Evolutionary conservation across 495 filamentous ascomycete genomes (phyloP).

Genomic region (Trichoderma virens): DNA sequence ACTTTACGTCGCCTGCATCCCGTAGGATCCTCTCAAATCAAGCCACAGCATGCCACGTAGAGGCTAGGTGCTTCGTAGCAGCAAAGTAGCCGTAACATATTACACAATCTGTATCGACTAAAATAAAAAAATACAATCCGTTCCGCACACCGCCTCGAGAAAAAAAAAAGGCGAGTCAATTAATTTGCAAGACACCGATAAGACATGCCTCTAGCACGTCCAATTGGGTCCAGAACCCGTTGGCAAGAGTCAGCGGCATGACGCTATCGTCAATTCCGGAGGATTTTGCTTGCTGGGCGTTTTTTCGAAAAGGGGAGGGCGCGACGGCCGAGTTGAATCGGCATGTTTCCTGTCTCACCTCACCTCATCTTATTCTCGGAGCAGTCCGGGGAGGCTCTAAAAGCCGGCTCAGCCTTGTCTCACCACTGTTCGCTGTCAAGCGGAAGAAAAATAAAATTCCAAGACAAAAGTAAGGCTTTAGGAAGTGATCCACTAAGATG

Average conservation of each 20-base stretch:
- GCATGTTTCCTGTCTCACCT: not conserved
- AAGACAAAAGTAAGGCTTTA: not conserved
- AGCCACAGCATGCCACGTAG: not conserved
- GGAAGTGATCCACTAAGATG: not conserved
- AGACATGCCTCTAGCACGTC: not conserved
- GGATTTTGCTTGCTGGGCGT: not conserved
- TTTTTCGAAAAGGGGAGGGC: not conserved
- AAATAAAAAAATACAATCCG: not conserved
- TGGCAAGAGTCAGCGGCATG: not conserved
- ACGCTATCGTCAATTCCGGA: not conserved
- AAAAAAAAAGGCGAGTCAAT: too few species aligned
- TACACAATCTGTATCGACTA: not conserved
- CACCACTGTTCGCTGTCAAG: too few species aligned
- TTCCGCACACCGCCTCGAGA: not conserved
- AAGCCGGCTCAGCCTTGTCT: not conserved
- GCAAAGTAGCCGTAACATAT: too few species aligned
- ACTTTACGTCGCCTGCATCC: not conserved
- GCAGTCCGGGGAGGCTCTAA: not conserved
- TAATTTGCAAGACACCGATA: not conserved
- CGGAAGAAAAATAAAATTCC: not conserved
- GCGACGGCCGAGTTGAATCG: too few species aligned
- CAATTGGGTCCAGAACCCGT: not conserved
- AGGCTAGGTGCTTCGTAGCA: too few species aligned
- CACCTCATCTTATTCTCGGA: not conserved
- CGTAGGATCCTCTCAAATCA: not conserved